Evolutionary conservation across 2,329 filamentous ascomycete genomes (phyloP).

Genomic region (Beauveria scarabaeidicola): DNA sequence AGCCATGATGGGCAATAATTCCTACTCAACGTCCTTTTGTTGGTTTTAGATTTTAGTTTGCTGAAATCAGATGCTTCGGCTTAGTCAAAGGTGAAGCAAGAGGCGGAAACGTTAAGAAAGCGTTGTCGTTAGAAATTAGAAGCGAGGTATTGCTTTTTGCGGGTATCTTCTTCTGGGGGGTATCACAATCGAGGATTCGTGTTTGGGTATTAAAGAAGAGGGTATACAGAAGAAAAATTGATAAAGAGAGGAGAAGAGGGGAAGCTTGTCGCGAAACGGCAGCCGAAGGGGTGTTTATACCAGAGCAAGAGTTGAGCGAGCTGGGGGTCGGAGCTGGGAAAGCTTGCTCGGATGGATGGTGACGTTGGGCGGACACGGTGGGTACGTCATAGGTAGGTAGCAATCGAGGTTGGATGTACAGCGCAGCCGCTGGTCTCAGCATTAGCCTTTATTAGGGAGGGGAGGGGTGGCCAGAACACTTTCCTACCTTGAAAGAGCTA

Average conservation of each 20-base stretch:
- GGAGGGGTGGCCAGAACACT: not conserved
- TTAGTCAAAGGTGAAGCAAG: conserved; percentile 2
- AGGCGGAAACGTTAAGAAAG: not conserved
- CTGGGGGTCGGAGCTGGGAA: conserved; percentile 7
- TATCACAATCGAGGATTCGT: conserved; percentile 7
- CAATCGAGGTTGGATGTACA: conserved; percentile 1
- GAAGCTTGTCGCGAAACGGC: not conserved
- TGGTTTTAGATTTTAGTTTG: not conserved
- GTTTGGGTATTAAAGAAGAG: conserved; percentile 12
- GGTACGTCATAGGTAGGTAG: conserved; percentile 14
- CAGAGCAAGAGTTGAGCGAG: not conserved
- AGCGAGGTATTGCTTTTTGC: not conserved
- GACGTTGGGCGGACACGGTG: conserved; percentile 9
- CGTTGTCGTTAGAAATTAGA: conserved; percentile 7
- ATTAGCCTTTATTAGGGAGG: not conserved
- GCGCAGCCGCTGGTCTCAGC: not conserved
- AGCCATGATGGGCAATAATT: conserved; percentile 12
- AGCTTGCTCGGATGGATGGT: conserved; percentile 9
- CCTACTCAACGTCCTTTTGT: not conserved
- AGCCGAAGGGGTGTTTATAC: conserved; percentile 12
- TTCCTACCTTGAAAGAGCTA: not conserved
- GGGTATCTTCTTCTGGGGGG: not conserved
- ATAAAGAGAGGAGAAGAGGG: not conserved
- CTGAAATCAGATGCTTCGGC: not conserved
- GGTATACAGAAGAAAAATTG: conserved; percentile 6